Evolutionary conservation across 305 asterid genomes (phyloP).

Genomic region (Withania somnifera): DNA sequence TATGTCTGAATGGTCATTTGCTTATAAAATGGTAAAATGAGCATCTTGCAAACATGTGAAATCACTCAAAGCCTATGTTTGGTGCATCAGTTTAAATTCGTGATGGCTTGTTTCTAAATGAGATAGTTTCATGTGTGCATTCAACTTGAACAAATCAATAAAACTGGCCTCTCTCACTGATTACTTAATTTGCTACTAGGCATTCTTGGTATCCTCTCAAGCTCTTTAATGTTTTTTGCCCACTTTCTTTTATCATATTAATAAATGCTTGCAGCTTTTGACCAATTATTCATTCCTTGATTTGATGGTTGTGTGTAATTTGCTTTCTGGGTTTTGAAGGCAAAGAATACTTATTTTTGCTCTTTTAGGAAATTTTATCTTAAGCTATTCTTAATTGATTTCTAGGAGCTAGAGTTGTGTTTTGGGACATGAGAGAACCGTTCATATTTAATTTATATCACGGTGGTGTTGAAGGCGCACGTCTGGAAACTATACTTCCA

Average conservation of each 20-base stretch:
- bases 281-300: neutral
- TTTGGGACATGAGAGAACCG: conserved; percentile 89
- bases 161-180: neutral
- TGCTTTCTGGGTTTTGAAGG: neutral
- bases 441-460: conserved; percentile 56
- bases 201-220: neutral
- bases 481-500: conserved; percentile 67
- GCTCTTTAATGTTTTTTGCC: neutral
- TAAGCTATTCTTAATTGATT: conserved; percentile 7
- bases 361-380: neutral
- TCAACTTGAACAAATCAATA: neutral
- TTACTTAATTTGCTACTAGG: neutral
- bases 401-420: conserved; percentile 78
- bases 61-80: neutral
- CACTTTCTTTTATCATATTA: neutral
- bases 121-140: neutral
- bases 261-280: neutral
- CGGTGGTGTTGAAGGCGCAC: conserved; percentile 66
- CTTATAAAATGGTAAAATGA: neutral
- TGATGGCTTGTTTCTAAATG: neutral
- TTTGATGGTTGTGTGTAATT: neutral
- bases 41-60: neutral
- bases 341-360: neutral
- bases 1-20: neutral
- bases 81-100: neutral